Evolutionary conservation across 371 early-diverging fungal genomes (phyloP).

Genomic region (Phascolomyces articulosus): DNA sequence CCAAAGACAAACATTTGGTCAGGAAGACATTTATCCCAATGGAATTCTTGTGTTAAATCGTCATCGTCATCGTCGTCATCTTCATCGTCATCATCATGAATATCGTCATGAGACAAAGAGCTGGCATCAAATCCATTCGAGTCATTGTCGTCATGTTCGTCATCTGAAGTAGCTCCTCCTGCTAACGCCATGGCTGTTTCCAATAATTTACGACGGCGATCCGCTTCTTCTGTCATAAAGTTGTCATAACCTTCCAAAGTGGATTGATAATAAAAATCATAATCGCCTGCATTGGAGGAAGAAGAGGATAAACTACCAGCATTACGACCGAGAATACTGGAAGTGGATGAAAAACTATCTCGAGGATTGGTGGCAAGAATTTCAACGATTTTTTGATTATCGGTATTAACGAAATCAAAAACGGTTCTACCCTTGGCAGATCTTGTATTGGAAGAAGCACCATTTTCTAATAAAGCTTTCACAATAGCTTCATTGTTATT

Average conservation of each 20-base stretch:
- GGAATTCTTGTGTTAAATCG: conserved; percentile 56
- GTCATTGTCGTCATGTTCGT: conserved; percentile 18
- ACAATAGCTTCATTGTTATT: conserved; percentile 81
- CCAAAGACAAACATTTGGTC: conserved; percentile 94
- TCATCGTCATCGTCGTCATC: conserved; percentile 27
- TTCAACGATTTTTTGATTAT: conserved; percentile 61
- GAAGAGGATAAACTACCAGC: conserved; percentile 31
- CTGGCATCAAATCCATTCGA: conserved; percentile 22
- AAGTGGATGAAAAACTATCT: conserved; percentile 60
- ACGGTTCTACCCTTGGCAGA: conserved; percentile 82
- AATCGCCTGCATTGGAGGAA: conserved; percentile 36
- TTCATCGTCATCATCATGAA: conserved; percentile 21
- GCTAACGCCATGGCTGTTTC: conserved; percentile 42
- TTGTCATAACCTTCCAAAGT: conserved; percentile 47
- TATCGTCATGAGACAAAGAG: conserved; percentile 14
- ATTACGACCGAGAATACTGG: conserved; percentile 35
- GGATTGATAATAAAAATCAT: conserved; percentile 55
- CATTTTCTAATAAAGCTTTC: conserved; percentile 74
- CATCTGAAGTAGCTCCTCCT: conserved; percentile 7
- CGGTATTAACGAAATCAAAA: conserved; percentile 71
- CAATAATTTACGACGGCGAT: conserved; percentile 43
- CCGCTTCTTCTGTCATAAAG: conserved; percentile 55
- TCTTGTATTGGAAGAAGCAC: conserved; percentile 75
- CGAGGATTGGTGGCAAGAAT: conserved; percentile 60
- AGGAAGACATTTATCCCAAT: conserved; percentile 77